Evolutionary conservation across 2,329 filamentous ascomycete genomes (phyloP).

Genomic region (Metarhizium anisopliae): DNA sequence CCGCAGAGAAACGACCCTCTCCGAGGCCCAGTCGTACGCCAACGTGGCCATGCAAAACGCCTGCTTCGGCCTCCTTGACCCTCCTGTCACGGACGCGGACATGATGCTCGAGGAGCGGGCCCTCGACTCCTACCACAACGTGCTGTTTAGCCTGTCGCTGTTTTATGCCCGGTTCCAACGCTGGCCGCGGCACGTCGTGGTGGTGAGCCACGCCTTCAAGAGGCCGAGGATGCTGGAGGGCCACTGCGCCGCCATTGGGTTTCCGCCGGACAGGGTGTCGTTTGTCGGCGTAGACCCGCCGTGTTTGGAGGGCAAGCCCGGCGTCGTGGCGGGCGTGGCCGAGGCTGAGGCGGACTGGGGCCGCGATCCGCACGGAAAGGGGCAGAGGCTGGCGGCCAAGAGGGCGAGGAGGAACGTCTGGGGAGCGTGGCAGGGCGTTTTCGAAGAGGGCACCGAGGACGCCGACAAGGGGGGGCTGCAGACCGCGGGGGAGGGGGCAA

Average conservation of each 20-base stretch:
- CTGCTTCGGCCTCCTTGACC: conserved; percentile 33
- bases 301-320: conserved; percentile 23
- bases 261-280: conserved; percentile 31
- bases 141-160: conserved; percentile 60
- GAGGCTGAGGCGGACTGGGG: conserved; percentile 39
- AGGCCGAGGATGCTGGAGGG: conserved; percentile 44
- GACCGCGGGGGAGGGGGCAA: conserved; percentile 22
- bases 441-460: conserved; percentile 23
- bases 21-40: conserved; percentile 57
- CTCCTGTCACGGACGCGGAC: conserved; percentile 1
- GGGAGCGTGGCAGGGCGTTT: conserved; percentile 34
- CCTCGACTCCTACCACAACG: conserved; percentile 78
- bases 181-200: conserved; percentile 51
- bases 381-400: conserved; percentile 36
- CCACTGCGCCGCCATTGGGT: conserved; percentile 56
- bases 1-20: conserved; percentile 42
- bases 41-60: conserved; percentile 38
- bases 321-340: conserved; percentile 31
- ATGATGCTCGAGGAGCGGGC: conserved; percentile 60
- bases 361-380: conserved; percentile 42
- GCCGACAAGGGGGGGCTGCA: conserved; percentile 27
- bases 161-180: conserved; percentile 30
- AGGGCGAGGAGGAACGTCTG: conserved; percentile 41
- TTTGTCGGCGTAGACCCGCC: conserved; percentile 61
- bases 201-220: conserved; percentile 67